Conservation (phyloP, 2,329 filamentous ascomycete species). For the Talaromyces sp. region DNA sequence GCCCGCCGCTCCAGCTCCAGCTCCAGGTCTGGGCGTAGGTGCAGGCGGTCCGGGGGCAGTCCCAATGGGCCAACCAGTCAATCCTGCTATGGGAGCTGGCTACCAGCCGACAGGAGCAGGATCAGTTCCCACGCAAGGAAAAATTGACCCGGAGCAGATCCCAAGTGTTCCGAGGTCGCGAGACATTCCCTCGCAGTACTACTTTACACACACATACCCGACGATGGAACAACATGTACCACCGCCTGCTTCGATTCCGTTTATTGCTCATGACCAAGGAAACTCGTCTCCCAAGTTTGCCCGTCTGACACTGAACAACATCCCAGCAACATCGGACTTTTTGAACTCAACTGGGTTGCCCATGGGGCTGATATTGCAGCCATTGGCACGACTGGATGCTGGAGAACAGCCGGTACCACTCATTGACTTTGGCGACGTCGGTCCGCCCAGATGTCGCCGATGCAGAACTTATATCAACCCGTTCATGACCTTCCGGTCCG, state of each 20-base stretch:
- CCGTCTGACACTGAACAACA: slow-evolving; percentile 86
- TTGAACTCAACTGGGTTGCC: slow-evolving; percentile 76
- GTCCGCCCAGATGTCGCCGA: slow-evolving; percentile 84
- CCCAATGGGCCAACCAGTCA: slow-evolving; percentile 13
- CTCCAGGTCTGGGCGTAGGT: slow-evolving; percentile 15
- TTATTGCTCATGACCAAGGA: slow-evolving; percentile 91
- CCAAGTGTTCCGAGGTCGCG: slow-evolving; percentile 83
- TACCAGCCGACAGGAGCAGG: slow-evolving; percentile 43
- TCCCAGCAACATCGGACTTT: slow-evolving; percentile 76
- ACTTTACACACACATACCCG: slow-evolving; percentile 80
- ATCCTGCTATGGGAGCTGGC: slow-evolving; percentile 19
- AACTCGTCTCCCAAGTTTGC: slow-evolving; percentile 94
- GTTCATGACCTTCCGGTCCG: slow-evolving; percentile 94
- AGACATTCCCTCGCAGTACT: slow-evolving; percentile 77
- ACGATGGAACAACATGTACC: slow-evolving; percentile 93
- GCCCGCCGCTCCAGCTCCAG: slow-evolving; percentile 21
- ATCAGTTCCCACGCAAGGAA: slow-evolving; percentile 61
- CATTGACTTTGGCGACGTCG: slow-evolving; percentile 86
- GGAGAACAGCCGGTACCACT: slow-evolving; percentile 87
- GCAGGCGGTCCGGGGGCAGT: slow-evolving; percentile 14
- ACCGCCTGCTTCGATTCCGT: slow-evolving; percentile 80
- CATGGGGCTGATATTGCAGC: slow-evolving; percentile 82
- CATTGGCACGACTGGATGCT: slow-evolving; percentile 72
- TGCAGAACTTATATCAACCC: slow-evolving; percentile 98
- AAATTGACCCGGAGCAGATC: slow-evolving; percentile 85